Percentiles rank a stretch among this genome's conserved stretches.
These are phyloP conservation scores for Yarrowia sp. DNA, from an alignment of 805 yeast species.

Conservation along the genomic window DNA sequence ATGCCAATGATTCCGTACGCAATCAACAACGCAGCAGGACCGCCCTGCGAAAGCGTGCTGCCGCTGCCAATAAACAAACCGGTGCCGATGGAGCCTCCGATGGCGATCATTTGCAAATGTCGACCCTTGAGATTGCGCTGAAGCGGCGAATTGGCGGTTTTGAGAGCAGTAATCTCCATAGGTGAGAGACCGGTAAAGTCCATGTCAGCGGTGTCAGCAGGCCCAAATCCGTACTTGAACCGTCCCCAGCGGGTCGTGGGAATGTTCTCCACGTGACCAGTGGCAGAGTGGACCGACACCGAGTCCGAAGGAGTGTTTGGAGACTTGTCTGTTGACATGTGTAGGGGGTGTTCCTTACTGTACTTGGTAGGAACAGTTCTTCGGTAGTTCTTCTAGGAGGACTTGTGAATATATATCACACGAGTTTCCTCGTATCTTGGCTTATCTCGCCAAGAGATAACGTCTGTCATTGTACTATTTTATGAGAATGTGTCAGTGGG, in stretches of 20 bases:
- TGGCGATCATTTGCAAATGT: slow-evolving; percentile 42
- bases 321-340: no score
- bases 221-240: slow-evolving; percentile 11
- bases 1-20: slow-evolving; percentile 18
- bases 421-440: no score
- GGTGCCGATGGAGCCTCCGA: slow-evolving; percentile 68
- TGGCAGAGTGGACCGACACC: background rate
- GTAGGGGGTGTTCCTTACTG: no score
- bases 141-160: slow-evolving; percentile 63
- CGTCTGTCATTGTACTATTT: no score
- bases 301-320: no score
- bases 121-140: slow-evolving; percentile 52
- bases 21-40: slow-evolving; percentile 9
- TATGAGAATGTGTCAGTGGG: no score
- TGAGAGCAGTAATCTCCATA: slow-evolving; percentile 50
- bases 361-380: no score
- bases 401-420: no score
- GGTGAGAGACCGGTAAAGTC: slow-evolving; percentile 47
- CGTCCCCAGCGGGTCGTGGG: background rate
- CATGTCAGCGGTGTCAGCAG: slow-evolving; percentile 12
- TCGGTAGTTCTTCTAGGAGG: no score
- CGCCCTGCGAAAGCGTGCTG: background rate
- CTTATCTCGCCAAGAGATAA: no score
- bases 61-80: slow-evolving; percentile 57
- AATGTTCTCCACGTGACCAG: background rate